phyloP scores from a whole-genome alignment of 139 green algal species.

The Closterium sp. region DNA sequence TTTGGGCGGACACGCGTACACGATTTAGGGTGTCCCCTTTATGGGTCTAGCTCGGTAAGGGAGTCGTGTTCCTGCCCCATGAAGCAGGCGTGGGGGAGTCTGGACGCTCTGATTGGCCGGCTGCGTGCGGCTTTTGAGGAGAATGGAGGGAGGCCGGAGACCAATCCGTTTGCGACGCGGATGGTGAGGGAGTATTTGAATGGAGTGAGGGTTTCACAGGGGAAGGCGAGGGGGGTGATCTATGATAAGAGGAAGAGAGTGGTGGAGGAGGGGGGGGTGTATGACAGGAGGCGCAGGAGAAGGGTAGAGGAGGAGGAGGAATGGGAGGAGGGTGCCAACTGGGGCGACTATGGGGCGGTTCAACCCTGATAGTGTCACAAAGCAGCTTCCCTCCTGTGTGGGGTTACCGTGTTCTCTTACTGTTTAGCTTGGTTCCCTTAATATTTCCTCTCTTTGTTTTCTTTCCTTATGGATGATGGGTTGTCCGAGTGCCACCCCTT shows the following conservation, averaged over 20 bases:
- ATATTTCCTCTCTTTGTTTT: too few relatives aligned
- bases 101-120: conserved; percentile 13
- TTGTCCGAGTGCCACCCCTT: too few relatives aligned
- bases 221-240: neutral
- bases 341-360: too few relatives aligned
- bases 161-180: conserved; percentile 6
- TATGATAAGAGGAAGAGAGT: conserved; percentile 4
- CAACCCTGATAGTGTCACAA: conserved; percentile 2
- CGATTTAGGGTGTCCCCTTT: conserved; percentile 13
- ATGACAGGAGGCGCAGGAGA: too few relatives aligned
- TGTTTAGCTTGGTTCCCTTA: too few relatives aligned
- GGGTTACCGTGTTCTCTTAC: too few relatives aligned
- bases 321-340: too few relatives aligned
- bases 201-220: conserved; percentile 12
- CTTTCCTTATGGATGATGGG: too few relatives aligned
- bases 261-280: too few relatives aligned
- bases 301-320: too few relatives aligned
- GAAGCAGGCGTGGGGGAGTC: conserved; percentile 17
- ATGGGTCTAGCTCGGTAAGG: conserved; percentile 2
- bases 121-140: conserved; percentile 14
- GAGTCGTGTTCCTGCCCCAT: neutral
- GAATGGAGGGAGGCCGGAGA: conserved; percentile 17
- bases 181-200: conserved; percentile 13
- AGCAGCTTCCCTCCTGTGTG: too few relatives aligned
- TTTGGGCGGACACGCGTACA: conserved; percentile 31